Evolutionary conservation across 208 protist species (phyloP).

Genomic region (Wallacemonas sp.): DNA sequence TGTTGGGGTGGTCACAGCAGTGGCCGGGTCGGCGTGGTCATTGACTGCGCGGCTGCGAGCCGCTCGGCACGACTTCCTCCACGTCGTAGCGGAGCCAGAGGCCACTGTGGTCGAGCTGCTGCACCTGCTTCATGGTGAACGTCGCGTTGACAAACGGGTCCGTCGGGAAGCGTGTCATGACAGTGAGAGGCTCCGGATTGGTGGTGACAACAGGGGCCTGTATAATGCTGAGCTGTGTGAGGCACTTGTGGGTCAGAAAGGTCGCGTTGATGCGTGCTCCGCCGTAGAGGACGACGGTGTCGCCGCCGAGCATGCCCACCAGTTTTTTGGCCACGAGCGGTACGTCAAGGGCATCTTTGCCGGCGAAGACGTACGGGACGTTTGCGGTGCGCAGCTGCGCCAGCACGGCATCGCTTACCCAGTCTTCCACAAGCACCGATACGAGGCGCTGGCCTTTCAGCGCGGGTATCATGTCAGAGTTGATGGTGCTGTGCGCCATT

Average conservation of each 20-base stretch:
- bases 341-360: slow-evolving; percentile 19
- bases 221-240: slow-evolving; percentile 15
- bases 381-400: slow-evolving; percentile 12
- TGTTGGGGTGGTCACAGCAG: too few relatives aligned
- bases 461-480: slow-evolving; percentile 11
- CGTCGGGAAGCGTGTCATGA: slow-evolving; percentile 9
- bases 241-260: slow-evolving; percentile 12
- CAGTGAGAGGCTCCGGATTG: slow-evolving; percentile 4
- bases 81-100: slow-evolving; percentile 18
- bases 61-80: neutral
- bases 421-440: slow-evolving; percentile 18
- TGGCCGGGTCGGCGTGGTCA: too few relatives aligned
- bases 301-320: slow-evolving; percentile 9
- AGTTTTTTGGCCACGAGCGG: slow-evolving; percentile 12
- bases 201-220: slow-evolving; percentile 10
- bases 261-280: slow-evolving; percentile 16
- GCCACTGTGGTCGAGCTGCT: slow-evolving; percentile 20
- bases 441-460: slow-evolving; percentile 24
- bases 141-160: neutral
- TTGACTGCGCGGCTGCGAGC: neutral
- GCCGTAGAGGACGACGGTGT: slow-evolving; percentile 16
- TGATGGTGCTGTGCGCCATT: slow-evolving; percentile 2
- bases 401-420: slow-evolving; percentile 16
- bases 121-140: slow-evolving; percentile 8
- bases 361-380: slow-evolving; percentile 28